Conservation (phyloP, 2,329 filamentous ascomycete species). For the Aspergillus luchuensis region DNA sequence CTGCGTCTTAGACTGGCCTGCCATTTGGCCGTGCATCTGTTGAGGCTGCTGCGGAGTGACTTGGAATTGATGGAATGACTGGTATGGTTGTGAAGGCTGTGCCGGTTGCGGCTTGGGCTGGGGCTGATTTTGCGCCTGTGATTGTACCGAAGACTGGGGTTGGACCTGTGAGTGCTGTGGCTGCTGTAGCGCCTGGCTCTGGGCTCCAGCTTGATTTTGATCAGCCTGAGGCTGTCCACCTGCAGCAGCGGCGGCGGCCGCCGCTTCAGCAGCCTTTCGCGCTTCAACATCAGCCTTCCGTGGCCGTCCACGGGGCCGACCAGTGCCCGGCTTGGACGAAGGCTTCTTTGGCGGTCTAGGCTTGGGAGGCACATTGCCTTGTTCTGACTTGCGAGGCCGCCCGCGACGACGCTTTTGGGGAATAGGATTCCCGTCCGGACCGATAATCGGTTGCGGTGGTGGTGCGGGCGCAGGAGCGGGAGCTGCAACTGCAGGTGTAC, state of each 20-base stretch:
- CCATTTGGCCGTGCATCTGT: neutral
- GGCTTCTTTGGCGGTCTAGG: conserved; percentile 28
- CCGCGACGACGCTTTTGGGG: conserved; percentile 28
- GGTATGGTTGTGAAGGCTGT: neutral
- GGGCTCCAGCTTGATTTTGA: neutral
- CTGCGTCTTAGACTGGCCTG: neutral
- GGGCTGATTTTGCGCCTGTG: conserved; percentile 6
- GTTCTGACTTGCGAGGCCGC: conserved; percentile 28
- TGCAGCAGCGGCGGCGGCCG: conserved; percentile 14
- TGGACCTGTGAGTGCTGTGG: conserved; percentile 3
- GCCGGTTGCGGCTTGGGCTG: neutral
- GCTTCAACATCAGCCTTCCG: conserved; percentile 38
- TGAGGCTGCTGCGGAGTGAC: neutral
- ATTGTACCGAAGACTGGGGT: neutral
- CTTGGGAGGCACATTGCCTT: conserved; percentile 21
- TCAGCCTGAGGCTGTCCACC: conserved; percentile 6
- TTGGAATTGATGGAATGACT: conserved; percentile 6
- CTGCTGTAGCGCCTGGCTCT: neutral
- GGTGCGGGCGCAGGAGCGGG: conserved; percentile 4
- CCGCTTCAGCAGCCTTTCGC: conserved; percentile 27
- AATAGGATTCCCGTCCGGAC: conserved; percentile 22
- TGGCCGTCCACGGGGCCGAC: conserved; percentile 37
- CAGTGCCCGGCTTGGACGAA: conserved; percentile 28
- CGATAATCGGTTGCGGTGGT: conserved; percentile 11
- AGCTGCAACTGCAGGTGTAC: neutral